Evolutionary conservation across 176 grass and related monocot species (phyloP).

Genomic region (Puya raimondii): DNA sequence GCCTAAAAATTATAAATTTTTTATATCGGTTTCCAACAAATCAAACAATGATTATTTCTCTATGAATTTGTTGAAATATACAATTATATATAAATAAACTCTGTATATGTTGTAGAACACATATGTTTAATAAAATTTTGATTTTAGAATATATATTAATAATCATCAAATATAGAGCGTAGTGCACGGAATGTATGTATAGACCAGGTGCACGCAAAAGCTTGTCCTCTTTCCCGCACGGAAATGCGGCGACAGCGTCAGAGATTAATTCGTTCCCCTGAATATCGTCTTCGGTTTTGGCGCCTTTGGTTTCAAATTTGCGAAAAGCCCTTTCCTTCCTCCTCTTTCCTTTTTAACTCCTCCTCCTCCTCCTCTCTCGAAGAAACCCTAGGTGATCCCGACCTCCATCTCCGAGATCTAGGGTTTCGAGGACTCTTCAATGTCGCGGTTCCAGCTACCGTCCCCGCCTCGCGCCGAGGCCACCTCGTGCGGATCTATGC

Average conservation of each 20-base stretch:
- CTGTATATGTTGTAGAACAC: no score
- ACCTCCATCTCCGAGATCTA: neutral
- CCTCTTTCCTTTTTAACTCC: neutral
- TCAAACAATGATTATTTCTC: no score
- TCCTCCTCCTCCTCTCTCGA: neutral
- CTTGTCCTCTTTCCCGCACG: neutral
- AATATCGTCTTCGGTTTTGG: constrained; percentile 29
- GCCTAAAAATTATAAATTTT: no score
- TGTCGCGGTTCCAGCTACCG: constrained; percentile 22
- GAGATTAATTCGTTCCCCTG: constrained; percentile 16
- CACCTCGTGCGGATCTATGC: constrained; percentile 57
- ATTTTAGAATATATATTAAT: no score
- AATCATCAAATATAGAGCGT: no score
- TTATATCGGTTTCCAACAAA: no score
- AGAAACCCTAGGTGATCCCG: neutral
- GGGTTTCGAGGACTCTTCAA: constrained; percentile 8
- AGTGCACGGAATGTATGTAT: no score
- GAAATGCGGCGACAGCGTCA: constrained; percentile 1
- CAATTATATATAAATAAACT: no score
- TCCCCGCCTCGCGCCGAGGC: constrained; percentile 25
- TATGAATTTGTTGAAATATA: no score
- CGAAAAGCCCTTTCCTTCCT: no score
- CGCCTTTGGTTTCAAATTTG: constrained; percentile 32
- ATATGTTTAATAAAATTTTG: no score
- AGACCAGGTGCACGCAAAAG: no score